Conservation (phyloP, 2,329 filamentous ascomycete genomes). For the Sporothrix humicola region DNA sequence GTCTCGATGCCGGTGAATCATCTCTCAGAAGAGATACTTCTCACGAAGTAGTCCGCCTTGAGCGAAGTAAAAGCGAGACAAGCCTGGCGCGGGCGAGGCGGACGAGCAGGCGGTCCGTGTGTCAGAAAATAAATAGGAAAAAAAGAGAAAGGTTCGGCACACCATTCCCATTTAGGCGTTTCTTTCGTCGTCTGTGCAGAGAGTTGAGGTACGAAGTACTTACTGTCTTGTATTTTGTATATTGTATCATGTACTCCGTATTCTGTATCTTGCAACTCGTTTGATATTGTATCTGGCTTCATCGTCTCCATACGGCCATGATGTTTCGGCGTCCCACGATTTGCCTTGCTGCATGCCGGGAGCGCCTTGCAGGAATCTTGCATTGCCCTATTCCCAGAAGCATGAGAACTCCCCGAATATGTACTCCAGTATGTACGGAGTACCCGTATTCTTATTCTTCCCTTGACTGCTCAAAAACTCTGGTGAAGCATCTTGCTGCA, state of each 20-base stretch:
- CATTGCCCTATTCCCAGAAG: background rate
- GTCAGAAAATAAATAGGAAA: background rate
- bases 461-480: background rate
- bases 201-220: background rate
- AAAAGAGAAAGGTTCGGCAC: background rate
- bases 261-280: no score
- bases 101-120: slow-evolving; percentile 24
- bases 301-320: background rate
- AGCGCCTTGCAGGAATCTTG: slow-evolving; percentile 24
- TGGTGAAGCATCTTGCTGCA: background rate
- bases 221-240: no score
- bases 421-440: background rate
- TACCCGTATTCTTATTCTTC: background rate
- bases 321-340: background rate
- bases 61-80: background rate
- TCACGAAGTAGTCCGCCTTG: no score
- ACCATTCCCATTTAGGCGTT: slow-evolving; percentile 8
- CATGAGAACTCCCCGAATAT: no score
- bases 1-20: background rate
- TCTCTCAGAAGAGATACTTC: background rate
- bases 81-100: slow-evolving; percentile 3
- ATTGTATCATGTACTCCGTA: no score
- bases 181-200: background rate
- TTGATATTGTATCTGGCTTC: no score
- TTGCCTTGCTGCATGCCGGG: background rate